phyloP scores from a whole-genome alignment of 306 rosid genomes.

The Sophora flavescens region DNA sequence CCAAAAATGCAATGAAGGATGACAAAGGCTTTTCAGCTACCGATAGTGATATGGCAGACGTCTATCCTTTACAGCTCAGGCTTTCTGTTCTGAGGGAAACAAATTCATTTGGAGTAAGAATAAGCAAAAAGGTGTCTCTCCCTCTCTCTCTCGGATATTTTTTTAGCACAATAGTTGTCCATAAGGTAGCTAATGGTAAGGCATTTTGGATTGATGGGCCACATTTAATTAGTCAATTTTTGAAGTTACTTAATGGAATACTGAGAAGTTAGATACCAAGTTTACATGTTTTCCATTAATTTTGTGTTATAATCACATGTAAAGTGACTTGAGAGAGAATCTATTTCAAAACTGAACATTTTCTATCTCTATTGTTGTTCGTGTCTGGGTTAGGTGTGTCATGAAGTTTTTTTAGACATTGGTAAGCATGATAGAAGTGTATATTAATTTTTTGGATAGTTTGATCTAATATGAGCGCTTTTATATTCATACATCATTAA shows the following conservation, averaged over 20 bases:
- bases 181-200: constrained; percentile 38
- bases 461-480: too few relatives aligned
- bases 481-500: too few relatives aligned
- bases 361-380: constrained; percentile 1
- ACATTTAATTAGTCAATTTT: constrained; percentile 28
- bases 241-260: constrained; percentile 34
- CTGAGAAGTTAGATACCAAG: constrained; percentile 3
- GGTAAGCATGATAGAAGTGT: too few relatives aligned
- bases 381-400: too few relatives aligned
- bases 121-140: constrained; percentile 85
- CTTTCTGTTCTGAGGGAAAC: constrained; percentile 80
- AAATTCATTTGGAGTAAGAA: constrained; percentile 79
- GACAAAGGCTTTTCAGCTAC: constrained; percentile 76
- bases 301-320: constrained; percentile 24
- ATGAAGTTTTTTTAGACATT: too few relatives aligned
- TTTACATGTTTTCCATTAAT: constrained; percentile 29
- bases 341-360: constrained; percentile 3
- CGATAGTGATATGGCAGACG: constrained; percentile 80
- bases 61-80: constrained; percentile 93
- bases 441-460: too few relatives aligned
- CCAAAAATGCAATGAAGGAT: constrained; percentile 69
- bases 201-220: constrained; percentile 29
- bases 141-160: constrained; percentile 18
- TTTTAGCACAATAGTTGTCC: constrained; percentile 25
- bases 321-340: constrained; percentile 12